phyloP scores from a whole-genome alignment of 345 rosid species.

The Eutrema yunnanense region DNA sequence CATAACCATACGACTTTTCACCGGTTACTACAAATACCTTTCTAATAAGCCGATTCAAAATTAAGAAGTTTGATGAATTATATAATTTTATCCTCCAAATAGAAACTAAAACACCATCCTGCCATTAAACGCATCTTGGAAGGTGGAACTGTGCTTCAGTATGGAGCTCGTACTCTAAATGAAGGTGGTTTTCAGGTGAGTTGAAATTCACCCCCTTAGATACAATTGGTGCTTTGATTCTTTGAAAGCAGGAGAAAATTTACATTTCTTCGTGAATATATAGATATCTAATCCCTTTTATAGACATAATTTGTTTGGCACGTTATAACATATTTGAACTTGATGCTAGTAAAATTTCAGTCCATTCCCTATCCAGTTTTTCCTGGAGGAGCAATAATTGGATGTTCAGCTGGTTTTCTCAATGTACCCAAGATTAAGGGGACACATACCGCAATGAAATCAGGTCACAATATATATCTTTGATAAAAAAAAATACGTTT shows the following conservation, averaged over 20 bases:
- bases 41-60: conserved; percentile 1
- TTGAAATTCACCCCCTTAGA: neutral
- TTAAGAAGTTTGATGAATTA: no score
- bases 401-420: conserved; percentile 95
- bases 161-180: conserved; percentile 93
- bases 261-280: no score
- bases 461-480: conserved; percentile 47
- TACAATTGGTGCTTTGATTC: neutral
- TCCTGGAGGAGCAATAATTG: conserved; percentile 94
- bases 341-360: conserved; percentile 94
- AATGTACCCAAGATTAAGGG: conserved; percentile 99
- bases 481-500: neutral
- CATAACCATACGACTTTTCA: neutral
- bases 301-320: neutral
- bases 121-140: conserved; percentile 70
- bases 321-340: conserved; percentile 35
- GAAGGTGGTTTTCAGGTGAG: conserved; percentile 99
- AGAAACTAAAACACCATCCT: conserved; percentile 96
- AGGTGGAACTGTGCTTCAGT: conserved; percentile 87
- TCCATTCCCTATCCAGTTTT: conserved; percentile 97
- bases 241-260: neutral
- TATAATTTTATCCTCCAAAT: neutral
- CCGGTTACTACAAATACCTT: neutral
- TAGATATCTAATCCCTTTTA: no score
- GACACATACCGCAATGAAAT: conserved; percentile 98